phyloP scores from a whole-genome alignment of 176 grass and related monocot genomes.

The Triticum aestivum region DNA sequence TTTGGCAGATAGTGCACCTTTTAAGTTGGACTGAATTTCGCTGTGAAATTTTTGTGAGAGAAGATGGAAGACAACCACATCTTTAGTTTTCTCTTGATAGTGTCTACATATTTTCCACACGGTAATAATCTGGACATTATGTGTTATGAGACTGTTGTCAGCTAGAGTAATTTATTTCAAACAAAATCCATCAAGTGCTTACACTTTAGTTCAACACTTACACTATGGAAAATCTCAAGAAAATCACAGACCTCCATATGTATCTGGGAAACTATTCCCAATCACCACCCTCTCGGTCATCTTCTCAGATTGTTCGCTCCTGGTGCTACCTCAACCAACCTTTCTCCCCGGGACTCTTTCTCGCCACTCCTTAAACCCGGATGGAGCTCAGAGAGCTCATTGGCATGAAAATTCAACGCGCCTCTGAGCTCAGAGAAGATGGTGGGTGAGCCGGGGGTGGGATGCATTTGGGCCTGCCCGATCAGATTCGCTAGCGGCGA shows the following conservation, averaged over 20 bases:
- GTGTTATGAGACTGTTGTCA: background rate
- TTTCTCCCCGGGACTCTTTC: no score
- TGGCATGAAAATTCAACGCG: no score
- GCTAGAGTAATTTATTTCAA: background rate
- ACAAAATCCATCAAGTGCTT: background rate
- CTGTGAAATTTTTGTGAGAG: background rate
- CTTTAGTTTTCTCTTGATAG: background rate
- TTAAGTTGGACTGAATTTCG: background rate
- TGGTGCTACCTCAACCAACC: no score
- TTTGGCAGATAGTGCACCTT: background rate
- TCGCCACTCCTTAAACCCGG: no score
- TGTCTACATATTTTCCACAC: background rate
- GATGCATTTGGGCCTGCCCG: no score
- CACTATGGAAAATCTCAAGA: background rate
- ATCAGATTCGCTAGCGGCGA: no score
- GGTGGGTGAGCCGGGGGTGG: no score
- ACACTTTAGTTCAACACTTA: background rate
- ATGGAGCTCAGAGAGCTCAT: no score
- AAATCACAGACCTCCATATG: background rate
- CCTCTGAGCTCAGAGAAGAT: no score
- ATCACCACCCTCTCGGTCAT: no score
- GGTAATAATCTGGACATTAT: background rate
- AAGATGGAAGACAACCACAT: background rate
- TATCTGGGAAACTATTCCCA: background rate
- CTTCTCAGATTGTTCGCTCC: no score